A percentile compares a stretch with the other conserved stretches of the same genome.
These are phyloP conservation scores for Solanum chiquidenum DNA, from an alignment of 257 asterid species.

Conservation along the genomic window DNA sequence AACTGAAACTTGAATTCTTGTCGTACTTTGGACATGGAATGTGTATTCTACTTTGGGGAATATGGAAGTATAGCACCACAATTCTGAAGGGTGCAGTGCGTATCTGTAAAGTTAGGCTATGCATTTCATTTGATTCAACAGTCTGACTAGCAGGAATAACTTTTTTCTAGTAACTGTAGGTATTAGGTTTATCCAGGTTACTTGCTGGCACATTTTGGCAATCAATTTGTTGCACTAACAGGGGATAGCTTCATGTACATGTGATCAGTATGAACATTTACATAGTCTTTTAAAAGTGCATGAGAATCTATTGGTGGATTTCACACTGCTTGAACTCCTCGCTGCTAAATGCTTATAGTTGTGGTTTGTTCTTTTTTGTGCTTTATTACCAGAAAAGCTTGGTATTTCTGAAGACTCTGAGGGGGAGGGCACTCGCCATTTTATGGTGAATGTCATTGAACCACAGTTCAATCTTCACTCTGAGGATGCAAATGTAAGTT, in stretches of 20 bases:
- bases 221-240: not conserved
- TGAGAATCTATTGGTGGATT: not conserved
- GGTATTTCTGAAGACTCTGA: slow-evolving; percentile 55
- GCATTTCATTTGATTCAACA: not conserved
- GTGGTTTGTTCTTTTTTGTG: slow-evolving; percentile 9
- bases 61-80: not conserved
- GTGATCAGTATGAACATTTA: not conserved
- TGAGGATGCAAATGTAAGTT: slow-evolving; percentile 93
- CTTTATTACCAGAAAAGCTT: slow-evolving; percentile 42
- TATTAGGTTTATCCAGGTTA: not conserved
- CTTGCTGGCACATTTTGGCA: not conserved
- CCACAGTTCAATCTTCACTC: slow-evolving; percentile 99
- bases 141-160: not conserved
- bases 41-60: not conserved
- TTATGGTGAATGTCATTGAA: slow-evolving; percentile 98
- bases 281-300: not conserved
- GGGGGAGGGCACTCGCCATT: slow-evolving; percentile 91
- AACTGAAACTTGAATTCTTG: not conserved
- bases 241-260: not conserved
- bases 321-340: not conserved
- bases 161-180: not conserved
- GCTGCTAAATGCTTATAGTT: not conserved
- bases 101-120: not conserved
- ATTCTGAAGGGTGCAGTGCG: not conserved
- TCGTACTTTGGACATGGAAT: not conserved